These are phyloP conservation scores for Dinochytrium kinnereticum DNA, from an alignment of 371 early-diverging fungal genomes.

Conservation along the genomic window DNA sequence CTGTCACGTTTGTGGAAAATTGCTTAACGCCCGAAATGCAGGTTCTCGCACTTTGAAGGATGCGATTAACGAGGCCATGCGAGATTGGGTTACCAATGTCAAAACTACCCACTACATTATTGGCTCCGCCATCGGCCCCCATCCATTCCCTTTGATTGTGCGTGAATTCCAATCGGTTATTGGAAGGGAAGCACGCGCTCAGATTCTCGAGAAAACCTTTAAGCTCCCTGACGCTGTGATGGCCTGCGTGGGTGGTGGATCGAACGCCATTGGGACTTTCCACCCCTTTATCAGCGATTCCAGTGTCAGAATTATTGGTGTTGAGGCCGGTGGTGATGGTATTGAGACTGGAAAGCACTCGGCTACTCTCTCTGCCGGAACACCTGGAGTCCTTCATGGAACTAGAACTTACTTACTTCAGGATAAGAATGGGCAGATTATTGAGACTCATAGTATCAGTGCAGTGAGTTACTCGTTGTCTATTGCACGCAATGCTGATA, in stretches of 20 bases:
- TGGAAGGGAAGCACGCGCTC: constrained; percentile 76
- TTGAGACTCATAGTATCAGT: constrained; percentile 92
- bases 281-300: constrained; percentile 88
- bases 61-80: constrained; percentile 98
- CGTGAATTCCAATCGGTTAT: constrained; percentile 97
- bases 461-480: constrained; percentile 56
- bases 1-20: constrained; percentile 17
- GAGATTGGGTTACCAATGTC: constrained; percentile 98
- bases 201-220: constrained; percentile 80
- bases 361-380: constrained; percentile 86
- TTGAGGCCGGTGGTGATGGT: constrained; percentile 92
- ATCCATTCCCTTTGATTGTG: constrained; percentile 93
- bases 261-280: constrained; percentile 97
- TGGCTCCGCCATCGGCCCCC: constrained; percentile 94
- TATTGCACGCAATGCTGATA: neutral
- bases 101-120: constrained; percentile 92
- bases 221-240: constrained; percentile 91
- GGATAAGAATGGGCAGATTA: constrained; percentile 92
- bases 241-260: constrained; percentile 97
- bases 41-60: constrained; percentile 91
- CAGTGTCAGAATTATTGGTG: constrained; percentile 84
- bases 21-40: constrained; percentile 24
- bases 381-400: constrained; percentile 95
- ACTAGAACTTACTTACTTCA: constrained; percentile 93
- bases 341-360: constrained; percentile 84